Evolutionary conservation across 2,329 filamentous ascomycete genomes (phyloP), one percentile per base, ranked within the genome.

Genomic region (Paecilomyces sp.): DNA sequence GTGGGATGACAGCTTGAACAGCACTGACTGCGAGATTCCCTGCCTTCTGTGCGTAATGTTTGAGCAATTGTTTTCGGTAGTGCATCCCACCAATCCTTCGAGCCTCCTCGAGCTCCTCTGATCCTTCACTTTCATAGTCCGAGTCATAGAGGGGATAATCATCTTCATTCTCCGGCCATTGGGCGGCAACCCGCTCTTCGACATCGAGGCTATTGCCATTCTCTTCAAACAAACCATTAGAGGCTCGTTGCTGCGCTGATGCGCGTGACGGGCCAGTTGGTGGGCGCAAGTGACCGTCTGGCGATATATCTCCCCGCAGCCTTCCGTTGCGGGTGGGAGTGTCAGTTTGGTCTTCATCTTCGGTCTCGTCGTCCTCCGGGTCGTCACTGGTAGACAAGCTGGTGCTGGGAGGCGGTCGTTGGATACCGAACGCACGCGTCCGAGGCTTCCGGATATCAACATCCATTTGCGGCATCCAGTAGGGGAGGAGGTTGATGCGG

Each of bases 401-500:
- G 34, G 87, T 86, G 58, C 89, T 91, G 22, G 90, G 84, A 6
- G 85, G 86, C 0, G 89, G 87, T 34, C 93, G 84, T 68, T 90
- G 88, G 67, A 99, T 97, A 58, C 94, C 94, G 72, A 97, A 97
- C 66, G 89, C 86, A 68, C 94, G 91, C 3, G 86, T 91, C 31
- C 87, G 85, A 0, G 94, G 92, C 76, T 99, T 99, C 66, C 92
- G 90, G 68, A 99, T 99, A 70, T 99, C 94, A 25, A 95, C 87
- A 66, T 96, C 88, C 94, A 99, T 99, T 77, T 99, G 94, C 0
- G 94, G 94, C 81, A 93, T 90, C 94, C 94, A 99, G 80, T 91
- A 99, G 0, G 94, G 94, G 5, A 99, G 81, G 12, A 99, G 82
- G 55, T 97, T 82, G 75, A 99, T 99, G 58, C 89, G 86, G 53